Evolutionary conservation across 441 rosid genomes (phyloP).

Genomic region (Syzygium malaccense): DNA sequence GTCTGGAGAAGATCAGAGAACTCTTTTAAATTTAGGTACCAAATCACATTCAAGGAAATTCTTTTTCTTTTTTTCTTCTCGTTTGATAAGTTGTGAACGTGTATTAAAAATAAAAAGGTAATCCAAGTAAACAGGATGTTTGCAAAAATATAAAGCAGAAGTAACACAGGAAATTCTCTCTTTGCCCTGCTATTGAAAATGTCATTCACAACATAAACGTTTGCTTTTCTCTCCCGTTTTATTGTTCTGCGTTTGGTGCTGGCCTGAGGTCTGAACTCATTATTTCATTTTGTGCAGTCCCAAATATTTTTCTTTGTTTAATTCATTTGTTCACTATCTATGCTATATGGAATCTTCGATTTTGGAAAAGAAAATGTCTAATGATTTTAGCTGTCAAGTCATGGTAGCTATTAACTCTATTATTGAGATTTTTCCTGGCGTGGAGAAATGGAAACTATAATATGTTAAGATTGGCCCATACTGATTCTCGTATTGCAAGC

Average conservation of each 20-base stretch:
- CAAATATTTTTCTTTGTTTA: not conserved
- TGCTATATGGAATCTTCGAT: not conserved
- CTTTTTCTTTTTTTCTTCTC: not conserved
- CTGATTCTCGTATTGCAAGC: not conserved
- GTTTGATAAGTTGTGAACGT: not conserved
- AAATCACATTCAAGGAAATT: not conserved
- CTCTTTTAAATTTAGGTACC: slow-evolving; percentile 80
- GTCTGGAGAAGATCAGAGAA: slow-evolving; percentile 47
- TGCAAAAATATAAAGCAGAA: not conserved
- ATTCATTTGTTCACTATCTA: not conserved
- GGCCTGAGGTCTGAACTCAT: not conserved
- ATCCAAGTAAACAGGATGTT: not conserved
- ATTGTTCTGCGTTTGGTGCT: not conserved
- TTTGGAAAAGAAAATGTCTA: not conserved
- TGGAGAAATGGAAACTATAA: not conserved
- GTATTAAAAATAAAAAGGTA: not conserved
- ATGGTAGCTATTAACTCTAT: not conserved
- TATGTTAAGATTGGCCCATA: not conserved
- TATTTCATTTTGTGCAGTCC: not conserved
- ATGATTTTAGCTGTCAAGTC: not conserved
- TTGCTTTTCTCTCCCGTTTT: not conserved
- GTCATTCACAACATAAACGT: not conserved
- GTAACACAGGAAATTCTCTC: not conserved
- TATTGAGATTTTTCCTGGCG: not conserved
- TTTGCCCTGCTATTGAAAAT: not conserved